These are phyloP conservation scores for Venturia aucupariae DNA, from an alignment of 2,329 filamentous ascomycete genomes.

Conservation along the genomic window DNA sequence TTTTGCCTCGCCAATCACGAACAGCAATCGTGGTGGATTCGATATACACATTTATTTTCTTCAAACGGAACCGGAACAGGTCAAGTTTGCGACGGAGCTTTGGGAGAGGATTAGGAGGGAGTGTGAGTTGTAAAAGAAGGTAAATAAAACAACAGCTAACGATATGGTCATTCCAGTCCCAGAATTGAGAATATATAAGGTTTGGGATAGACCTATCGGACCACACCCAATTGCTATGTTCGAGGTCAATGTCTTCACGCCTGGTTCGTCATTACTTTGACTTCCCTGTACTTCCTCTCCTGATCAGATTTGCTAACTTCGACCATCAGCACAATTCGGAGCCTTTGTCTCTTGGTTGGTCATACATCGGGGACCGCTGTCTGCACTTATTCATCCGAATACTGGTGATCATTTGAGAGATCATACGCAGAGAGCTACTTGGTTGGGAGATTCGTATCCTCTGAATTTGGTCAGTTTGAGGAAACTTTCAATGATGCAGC, in stretches of 20 bases:
- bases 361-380: constrained; percentile 71
- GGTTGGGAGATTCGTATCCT: constrained; percentile 61
- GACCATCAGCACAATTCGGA: constrained; percentile 61
- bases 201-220: constrained; percentile 70
- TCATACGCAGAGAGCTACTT: constrained; percentile 60
- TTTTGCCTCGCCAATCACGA: constrained; percentile 61
- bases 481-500: not conserved
- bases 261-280: constrained; percentile 28
- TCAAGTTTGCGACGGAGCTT: constrained; percentile 58
- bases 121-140: constrained; percentile 41
- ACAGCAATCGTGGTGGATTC: constrained; percentile 61
- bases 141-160: not conserved
- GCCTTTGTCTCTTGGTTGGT: constrained; percentile 81
- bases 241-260: constrained; percentile 80
- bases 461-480: constrained; percentile 36
- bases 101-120: constrained; percentile 73
- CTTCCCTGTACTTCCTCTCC: not conserved
- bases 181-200: constrained; percentile 69
- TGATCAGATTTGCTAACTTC: not conserved
- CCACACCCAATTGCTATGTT: constrained; percentile 85
- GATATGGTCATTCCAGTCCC: constrained; percentile 48
- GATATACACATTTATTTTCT: constrained; percentile 84
- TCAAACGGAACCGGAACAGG: constrained; percentile 51
- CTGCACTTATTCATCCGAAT: constrained; percentile 75
- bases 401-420: constrained; percentile 54